phyloP scores from a whole-genome alignment of 2,329 filamentous ascomycete genomes.

The Xylariaceae sp. region DNA sequence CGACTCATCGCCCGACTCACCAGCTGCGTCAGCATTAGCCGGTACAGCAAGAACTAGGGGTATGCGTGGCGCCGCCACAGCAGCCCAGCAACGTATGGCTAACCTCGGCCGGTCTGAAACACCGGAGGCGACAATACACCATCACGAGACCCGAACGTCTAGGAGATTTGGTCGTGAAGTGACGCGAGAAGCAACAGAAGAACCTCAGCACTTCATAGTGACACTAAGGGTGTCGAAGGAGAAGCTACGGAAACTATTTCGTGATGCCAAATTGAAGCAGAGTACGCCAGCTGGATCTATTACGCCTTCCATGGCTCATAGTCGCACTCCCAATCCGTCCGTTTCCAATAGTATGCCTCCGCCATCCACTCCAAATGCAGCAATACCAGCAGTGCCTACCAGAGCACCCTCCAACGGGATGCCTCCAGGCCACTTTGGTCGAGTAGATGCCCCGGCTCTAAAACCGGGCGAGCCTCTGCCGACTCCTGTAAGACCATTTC shows the following conservation, averaged over 20 bases:
- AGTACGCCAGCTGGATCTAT: constrained; percentile 51
- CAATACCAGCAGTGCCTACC: constrained; percentile 32
- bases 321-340: constrained; percentile 53
- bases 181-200: constrained; percentile 81
- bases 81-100: constrained; percentile 86
- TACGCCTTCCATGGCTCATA: constrained; percentile 54
- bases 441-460: constrained; percentile 71
- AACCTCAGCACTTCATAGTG: constrained; percentile 73
- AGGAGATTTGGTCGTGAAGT: constrained; percentile 64
- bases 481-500: constrained; percentile 63
- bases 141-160: constrained; percentile 76
- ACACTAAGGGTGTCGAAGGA: constrained; percentile 76
- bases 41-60: constrained; percentile 86
- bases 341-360: constrained; percentile 46
- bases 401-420: constrained; percentile 38
- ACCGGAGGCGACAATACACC: constrained; percentile 75
- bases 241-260: constrained; percentile 71
- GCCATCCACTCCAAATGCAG: constrained; percentile 43
- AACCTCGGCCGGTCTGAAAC: constrained; percentile 85
- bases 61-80: constrained; percentile 86
- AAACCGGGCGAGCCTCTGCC: constrained; percentile 62
- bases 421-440: constrained; percentile 65
- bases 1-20: constrained; percentile 86
- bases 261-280: constrained; percentile 55
- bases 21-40: constrained; percentile 73